Base-by-base conservation (phyloP, 768 basidiomycete genomes). In the Royoungia palumana region DNA sequence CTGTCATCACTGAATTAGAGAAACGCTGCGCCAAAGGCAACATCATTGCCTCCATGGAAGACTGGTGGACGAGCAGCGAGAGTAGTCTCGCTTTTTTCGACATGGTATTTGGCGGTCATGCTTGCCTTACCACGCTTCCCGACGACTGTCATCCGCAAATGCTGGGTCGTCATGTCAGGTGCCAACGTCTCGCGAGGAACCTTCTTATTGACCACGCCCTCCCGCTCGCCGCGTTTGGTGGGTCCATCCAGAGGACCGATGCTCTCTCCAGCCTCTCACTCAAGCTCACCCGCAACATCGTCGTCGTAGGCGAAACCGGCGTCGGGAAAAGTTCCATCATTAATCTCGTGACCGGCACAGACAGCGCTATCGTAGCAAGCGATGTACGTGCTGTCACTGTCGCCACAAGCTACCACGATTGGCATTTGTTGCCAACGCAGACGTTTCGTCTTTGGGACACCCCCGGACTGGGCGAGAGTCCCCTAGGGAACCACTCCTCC, bases 221-320 rank as follows among this genome's bases (percentile, higher is more conserved):
- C 32, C 50, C 61, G 4, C 41, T 55, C 17, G 34, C 41, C n/a
- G 27, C 47, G 1, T 41, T 40, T 5, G 17, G 21, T 7, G 49
- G 21, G 8, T 32, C 53, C 12, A 32, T 28, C 25, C 44, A 44
- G 24, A 22, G n/a, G 30, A 40, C 37, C 50, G 43, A 21, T 8
- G 16, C 20, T 16, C 24, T 17, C 6, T 58, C 59, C 10, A 61
- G 34, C 27, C 35, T 48, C 32, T 48, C 55, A 5, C 22, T 48
- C 41, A 63, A 57, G n/a, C 50, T 54, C 35, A 58, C 53, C 24
- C 51, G 54, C 38, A 64, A 70, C 42, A 49, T 75, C 41, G 56
- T 76, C 39, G 41, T 75, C 17, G 74, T 75, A 14, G 74, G 74
- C 5, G 70, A 72, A 51, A 67, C 66, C 0, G 75, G 60, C 19